Conservation (phyloP, 140 eudicot species). For the Flaveria floridana region DNA sequence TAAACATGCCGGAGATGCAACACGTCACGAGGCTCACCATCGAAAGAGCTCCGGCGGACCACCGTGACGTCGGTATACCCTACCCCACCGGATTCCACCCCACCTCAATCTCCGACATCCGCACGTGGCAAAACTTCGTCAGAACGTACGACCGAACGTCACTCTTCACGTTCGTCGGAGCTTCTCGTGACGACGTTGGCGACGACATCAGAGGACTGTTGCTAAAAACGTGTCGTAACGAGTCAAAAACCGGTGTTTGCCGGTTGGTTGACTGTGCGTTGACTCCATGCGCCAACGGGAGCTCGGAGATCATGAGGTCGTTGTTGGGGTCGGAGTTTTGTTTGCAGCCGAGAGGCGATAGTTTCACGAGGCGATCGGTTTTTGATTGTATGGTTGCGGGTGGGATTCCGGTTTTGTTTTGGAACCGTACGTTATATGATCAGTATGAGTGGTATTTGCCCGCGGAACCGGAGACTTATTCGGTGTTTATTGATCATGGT, state of each 20-base stretch:
- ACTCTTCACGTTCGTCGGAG: slow-evolving; percentile 63
- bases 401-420: slow-evolving; percentile 75
- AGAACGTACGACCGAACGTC: slow-evolving; percentile 46
- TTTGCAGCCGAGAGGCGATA: slow-evolving; percentile 84
- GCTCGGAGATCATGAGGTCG: slow-evolving; percentile 45
- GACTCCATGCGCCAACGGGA: slow-evolving; percentile 56
- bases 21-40: slow-evolving; percentile 58
- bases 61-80: slow-evolving; percentile 67
- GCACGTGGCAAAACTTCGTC: slow-evolving; percentile 61
- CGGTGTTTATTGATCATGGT: slow-evolving; percentile 60
- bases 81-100: slow-evolving; percentile 97
- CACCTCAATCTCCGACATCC: slow-evolving; percentile 36
- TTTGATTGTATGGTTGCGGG: slow-evolving; percentile 89
- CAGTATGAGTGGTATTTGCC: slow-evolving; percentile 84
- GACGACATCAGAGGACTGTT: slow-evolving; percentile 55
- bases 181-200: slow-evolving; percentile 48
- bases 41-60: slow-evolving; percentile 58
- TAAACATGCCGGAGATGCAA: slow-evolving; percentile 65
- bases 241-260: slow-evolving; percentile 42
- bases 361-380: slow-evolving; percentile 67
- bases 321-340: slow-evolving; percentile 64
- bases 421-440: slow-evolving; percentile 59
- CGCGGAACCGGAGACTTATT: slow-evolving; percentile 58
- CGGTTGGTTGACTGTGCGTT: slow-evolving; percentile 62
- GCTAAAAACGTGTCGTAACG: slow-evolving; percentile 47